Evolutionary conservation across 1,284 basidiomycete genomes (phyloP).

Genomic region (Malassezia arunalokei): DNA sequence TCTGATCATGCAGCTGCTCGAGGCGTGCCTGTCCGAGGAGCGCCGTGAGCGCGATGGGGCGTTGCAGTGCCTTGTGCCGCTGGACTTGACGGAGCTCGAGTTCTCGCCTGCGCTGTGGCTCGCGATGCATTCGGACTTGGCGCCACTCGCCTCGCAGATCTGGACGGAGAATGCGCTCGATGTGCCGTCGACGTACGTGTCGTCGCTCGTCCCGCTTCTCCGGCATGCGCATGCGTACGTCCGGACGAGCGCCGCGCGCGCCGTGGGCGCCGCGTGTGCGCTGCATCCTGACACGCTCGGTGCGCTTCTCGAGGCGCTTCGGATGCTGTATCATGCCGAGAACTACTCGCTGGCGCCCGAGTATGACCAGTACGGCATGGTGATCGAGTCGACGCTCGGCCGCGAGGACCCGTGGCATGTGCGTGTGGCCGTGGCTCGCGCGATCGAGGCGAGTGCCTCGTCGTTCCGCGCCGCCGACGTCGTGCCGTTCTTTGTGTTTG

Average conservation of each 20-base stretch:
- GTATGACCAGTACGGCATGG: conserved; percentile 60
- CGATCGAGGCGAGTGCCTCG: conserved; percentile 62
- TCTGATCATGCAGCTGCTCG: conserved; percentile 51
- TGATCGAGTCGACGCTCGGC: conserved; percentile 77
- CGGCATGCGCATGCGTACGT: conserved; percentile 72
- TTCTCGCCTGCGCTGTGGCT: conserved; percentile 85
- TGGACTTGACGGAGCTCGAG: conserved; percentile 86
- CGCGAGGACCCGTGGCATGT: conserved; percentile 83
- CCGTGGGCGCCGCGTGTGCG: conserved; percentile 66
- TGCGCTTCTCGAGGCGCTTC: conserved; percentile 52
- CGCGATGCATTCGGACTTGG: conserved; percentile 68
- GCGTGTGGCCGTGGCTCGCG: conserved; percentile 62
- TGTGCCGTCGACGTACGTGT: conserved; percentile 62
- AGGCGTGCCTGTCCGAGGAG: conserved; percentile 71
- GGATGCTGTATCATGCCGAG: conserved; percentile 72
- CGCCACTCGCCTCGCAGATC: conserved; percentile 73
- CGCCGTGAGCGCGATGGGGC: conserved; percentile 77
- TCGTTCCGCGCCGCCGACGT: conserved; percentile 59
- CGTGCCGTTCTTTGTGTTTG: conserved; percentile 70
- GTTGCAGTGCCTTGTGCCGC: conserved; percentile 79
- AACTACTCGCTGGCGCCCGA: conserved; percentile 62
- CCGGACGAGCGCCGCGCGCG: conserved; percentile 59
- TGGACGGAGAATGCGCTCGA: conserved; percentile 98
- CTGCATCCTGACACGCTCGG: conserved; percentile 61
- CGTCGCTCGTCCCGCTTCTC: conserved; percentile 58